A percentile compares a stretch with the other conserved stretches of the same genome.
These are phyloP conservation scores for Isabelozyma pseudorhagii DNA, from an alignment of 805 yeast genomes.

Conservation along the genomic window DNA sequence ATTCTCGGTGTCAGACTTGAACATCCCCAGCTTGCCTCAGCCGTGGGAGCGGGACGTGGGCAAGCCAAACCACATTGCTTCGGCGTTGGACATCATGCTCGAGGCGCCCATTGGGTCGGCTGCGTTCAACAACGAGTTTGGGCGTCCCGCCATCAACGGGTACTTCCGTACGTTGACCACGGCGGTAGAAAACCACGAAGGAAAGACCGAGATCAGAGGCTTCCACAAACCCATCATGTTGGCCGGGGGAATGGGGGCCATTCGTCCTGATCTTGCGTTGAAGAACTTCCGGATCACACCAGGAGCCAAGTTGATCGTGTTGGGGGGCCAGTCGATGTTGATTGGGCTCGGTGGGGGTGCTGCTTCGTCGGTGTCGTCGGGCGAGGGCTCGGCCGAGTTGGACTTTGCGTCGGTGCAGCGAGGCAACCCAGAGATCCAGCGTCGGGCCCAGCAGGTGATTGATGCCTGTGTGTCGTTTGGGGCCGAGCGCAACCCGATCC, in stretches of 20 bases:
- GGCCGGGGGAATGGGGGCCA: constrained; percentile 99
- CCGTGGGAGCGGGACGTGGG: constrained; percentile 96
- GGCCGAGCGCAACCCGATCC: constrained; percentile 63
- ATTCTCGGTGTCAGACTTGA: constrained; percentile 84
- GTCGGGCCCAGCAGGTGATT: constrained; percentile 97
- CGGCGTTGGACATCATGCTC: constrained; percentile 89
- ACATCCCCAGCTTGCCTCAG: constrained; percentile 79
- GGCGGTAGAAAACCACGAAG: constrained; percentile 58
- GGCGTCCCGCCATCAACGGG: constrained; percentile 96
- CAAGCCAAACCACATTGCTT: constrained; percentile 89
- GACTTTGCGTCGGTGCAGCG: constrained; percentile 99
- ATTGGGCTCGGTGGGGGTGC: constrained; percentile 99
- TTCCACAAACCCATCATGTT: constrained; percentile 99
- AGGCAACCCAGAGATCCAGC: constrained; percentile 99
- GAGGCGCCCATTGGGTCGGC: constrained; percentile 98
- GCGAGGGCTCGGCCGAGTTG: constrained; percentile 92
- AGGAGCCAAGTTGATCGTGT: constrained; percentile 84
- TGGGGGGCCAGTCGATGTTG: constrained; percentile 97
- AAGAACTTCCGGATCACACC: constrained; percentile 88
- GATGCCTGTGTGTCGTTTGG: constrained; percentile 90
- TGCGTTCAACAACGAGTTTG: constrained; percentile 97
- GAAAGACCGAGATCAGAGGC: constrained; percentile 79
- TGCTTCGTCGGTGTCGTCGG: constrained; percentile 94
- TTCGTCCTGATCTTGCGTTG: constrained; percentile 87
- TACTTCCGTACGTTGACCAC: constrained; percentile 95